Conservation (phyloP, 164 flowering plant genomes). For the Brasenia schreberi region DNA sequence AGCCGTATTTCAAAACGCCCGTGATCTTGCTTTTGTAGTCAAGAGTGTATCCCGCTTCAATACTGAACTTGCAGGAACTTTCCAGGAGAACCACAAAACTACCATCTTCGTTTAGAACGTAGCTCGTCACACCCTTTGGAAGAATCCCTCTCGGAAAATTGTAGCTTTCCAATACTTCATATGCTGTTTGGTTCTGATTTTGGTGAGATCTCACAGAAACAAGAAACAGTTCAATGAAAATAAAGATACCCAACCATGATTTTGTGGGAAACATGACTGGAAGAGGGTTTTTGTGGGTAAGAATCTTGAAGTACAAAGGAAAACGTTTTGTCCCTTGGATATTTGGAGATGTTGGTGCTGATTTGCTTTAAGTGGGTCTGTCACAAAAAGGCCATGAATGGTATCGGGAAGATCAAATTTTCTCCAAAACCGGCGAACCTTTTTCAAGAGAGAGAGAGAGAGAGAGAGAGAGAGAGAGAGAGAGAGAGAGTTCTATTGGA, state of each 20-base stretch:
- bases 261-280: background rate
- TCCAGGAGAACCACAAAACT: constrained; percentile 8
- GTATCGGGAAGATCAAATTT: no score
- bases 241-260: background rate
- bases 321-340: no score
- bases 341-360: no score
- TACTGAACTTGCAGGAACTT: constrained; percentile 9
- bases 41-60: constrained; percentile 12
- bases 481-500: no score
- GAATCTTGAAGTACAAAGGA: no score
- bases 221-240: background rate
- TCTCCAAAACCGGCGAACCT: no score
- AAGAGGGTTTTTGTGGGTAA: background rate
- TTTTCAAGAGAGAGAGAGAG: no score
- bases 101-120: constrained; percentile 8
- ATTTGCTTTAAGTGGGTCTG: no score
- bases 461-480: no score
- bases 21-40: constrained; percentile 9
- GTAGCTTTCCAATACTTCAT: constrained; percentile 14
- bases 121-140: constrained; percentile 12
- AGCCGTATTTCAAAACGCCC: constrained; percentile 8
- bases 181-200: background rate
- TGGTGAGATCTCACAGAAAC: background rate
- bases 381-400: no score
- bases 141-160: constrained; percentile 17